Evolutionary conservation across 2,329 filamentous ascomycete genomes (phyloP), one percentile per base, ranked within the genome.

Genomic region (Cylindrodendrum hubeiense): DNA sequence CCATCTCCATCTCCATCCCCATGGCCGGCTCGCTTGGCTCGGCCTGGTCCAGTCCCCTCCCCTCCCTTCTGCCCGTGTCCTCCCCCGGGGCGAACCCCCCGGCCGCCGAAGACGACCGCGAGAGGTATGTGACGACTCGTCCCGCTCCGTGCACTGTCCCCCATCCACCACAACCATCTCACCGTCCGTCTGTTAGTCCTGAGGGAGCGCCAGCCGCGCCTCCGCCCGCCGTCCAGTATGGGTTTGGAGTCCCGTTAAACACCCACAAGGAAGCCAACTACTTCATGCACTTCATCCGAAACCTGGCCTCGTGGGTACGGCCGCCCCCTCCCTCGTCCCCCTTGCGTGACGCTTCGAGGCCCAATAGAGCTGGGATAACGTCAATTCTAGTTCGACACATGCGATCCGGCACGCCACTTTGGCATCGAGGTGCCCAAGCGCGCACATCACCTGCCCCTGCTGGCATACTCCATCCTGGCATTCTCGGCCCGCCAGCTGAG

Each of bases 321-420:
- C 41, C 26, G 28, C n/a, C 50, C 43, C 43, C 34, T 33, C 54
- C 19, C 41, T 7, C 39, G 17, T 26, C 44, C 37, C 60, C 13
- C 13, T 17, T 34, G 10, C 10, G 15, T 3, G 15, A 34, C n/a
- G 8, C 24, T 46, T 46, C 52, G 51, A 39, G 44, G 57, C 24
- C 33, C 24, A 21, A 39, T 61, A 33, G 47, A 43, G 46, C 22
- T 44, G 1, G 15, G 37, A 51, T 59, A 58, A 65, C 65, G 50
- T 49, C 39, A 49, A 33, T 13, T 37, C 57, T 70, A 79, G 79
- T 79, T 83, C 63, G 81, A 84, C 63, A 71, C 80, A 4, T 83
- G 81, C 63, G 82, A 83, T 44, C 76, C 75, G 12, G 74, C 78
- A 30, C 75, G 77, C 6, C 79, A 82, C 69, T 84, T 83, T 65